Evolutionary conservation across 1,284 basidiomycete genomes (phyloP), one percentile per base, ranked within the genome.

Genomic region (Malassezia furfur): DNA sequence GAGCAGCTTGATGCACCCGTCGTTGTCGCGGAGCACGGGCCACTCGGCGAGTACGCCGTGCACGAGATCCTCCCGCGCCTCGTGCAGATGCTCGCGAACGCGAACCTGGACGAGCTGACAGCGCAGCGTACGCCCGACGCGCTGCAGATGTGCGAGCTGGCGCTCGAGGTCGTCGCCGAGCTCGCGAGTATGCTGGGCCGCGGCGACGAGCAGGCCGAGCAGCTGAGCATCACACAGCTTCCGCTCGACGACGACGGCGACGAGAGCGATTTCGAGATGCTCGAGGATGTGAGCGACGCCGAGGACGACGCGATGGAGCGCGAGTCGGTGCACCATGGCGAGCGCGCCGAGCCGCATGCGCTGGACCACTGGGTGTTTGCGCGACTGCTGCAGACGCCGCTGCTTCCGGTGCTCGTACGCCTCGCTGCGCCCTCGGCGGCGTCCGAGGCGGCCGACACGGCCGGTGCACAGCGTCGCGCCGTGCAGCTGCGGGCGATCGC

Each of bases 81-180:
- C 32, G 34, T 32, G 35, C 48, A 36, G 9, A n/a, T 51, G 31
- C 25, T 45, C 1, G 30, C 47, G 3, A 7, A 9, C 7, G 22
- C 17, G 10, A 60, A 61, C 21, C 46, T 58, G 12, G 58, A 60
- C 25, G 38, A 55, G 14, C 21, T 46, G 1, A 50, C 47, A 41
- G 44, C 51, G 2, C 62, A 35, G 3, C 3, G 21, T 35, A 54
- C 62, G 30, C 60, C 61, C 14, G 39, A 59, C 14, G 50, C 43
- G 11, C 30, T 59, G 36, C 63, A 67, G 31, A 68, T 59, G 14
- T 32, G 62, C 14, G 59, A 63, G 54, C 60, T 71, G 11, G 65
- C 68, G 15, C 50, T 71, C 22, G 70, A 72, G 39, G 52, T 70
- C 5, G 38, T 72, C 2, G 66, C 68, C 14, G 70, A 73, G 52